Evolutionary conservation across 768 basidiomycete species (phyloP).

Genomic region (Neoboletus magnificus): DNA sequence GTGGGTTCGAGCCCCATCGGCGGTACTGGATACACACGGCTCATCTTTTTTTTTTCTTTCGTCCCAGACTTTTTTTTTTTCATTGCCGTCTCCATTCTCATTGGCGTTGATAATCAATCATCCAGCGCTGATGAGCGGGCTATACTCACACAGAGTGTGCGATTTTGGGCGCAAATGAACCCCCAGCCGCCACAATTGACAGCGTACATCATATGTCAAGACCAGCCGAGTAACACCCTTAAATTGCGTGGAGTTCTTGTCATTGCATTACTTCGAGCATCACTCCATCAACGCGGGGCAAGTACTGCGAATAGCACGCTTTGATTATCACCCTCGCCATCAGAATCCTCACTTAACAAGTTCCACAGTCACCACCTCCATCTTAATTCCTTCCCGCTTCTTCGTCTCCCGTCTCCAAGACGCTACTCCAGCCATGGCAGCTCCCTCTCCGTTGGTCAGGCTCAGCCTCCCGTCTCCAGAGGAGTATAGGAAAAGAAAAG

Average conservation of each 20-base stretch:
- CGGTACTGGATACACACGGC: constrained; percentile 31
- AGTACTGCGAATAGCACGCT: background rate
- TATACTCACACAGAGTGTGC: background rate
- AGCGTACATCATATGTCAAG: background rate
- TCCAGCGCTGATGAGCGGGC: background rate
- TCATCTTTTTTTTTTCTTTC: constrained; percentile 15
- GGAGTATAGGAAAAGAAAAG: constrained; percentile 87
- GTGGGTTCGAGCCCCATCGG: constrained; percentile 38
- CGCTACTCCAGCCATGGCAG: constrained; percentile 15
- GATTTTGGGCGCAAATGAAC: background rate
- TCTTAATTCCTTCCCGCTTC: background rate
- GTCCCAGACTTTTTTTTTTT: background rate
- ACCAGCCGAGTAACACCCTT: background rate
- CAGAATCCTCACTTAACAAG: background rate
- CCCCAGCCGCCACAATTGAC: background rate
- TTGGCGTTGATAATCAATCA: background rate
- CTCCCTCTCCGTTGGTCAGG: constrained; percentile 39
- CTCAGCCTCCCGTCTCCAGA: constrained; percentile 66
- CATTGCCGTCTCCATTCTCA: background rate
- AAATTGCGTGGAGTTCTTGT: background rate
- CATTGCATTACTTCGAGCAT: background rate
- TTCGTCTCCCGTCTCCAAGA: background rate
- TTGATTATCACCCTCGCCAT: constrained; percentile 4
- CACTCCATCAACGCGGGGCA: constrained; percentile 5
- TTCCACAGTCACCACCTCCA: background rate